Percentiles rank a stretch among this genome's conserved stretches.
phyloP scores from a whole-genome alignment of 2,329 filamentous ascomycete species.

The Monosporascus sp. region DNA sequence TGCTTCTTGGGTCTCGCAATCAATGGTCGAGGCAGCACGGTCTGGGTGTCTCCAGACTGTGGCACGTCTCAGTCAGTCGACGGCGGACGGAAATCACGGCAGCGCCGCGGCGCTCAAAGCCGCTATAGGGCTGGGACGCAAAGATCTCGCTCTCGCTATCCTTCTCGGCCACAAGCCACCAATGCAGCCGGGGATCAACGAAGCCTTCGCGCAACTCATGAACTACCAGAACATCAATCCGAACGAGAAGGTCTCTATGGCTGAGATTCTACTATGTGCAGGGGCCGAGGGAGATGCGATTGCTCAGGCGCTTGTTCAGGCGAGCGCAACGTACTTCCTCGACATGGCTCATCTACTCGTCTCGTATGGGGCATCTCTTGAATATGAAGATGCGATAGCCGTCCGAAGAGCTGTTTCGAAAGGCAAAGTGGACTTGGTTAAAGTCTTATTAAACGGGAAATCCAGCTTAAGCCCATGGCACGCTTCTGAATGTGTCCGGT shows the following conservation, averaged over 20 bases:
- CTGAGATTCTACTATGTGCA: conserved; percentile 52
- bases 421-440: conserved; percentile 41
- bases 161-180: conserved; percentile 49
- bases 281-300: conserved; percentile 49
- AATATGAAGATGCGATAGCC: conserved; percentile 45
- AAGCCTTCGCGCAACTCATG: conserved; percentile 44
- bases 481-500: conserved; percentile 45
- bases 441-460: conserved; percentile 40
- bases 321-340: conserved; percentile 43
- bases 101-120: conserved; percentile 45
- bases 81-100: conserved; percentile 48
- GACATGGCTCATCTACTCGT: conserved; percentile 51
- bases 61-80: conserved; percentile 43
- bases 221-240: conserved; percentile 39
- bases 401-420: conserved; percentile 43
- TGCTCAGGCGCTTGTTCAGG: conserved; percentile 41
- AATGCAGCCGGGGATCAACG: conserved; percentile 39
- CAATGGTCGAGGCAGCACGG: conserved; percentile 45
- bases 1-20: conserved; percentile 38
- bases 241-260: conserved; percentile 44
- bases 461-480: conserved; percentile 36
- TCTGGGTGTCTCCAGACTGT: conserved; percentile 47
- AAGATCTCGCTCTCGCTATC: conserved; percentile 51
- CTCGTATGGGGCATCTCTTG: conserved; percentile 47
- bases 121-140: conserved; percentile 42